Evolutionary conservation across 495 filamentous ascomycete species (phyloP).

Genomic region (Oidiodendron maius): DNA sequence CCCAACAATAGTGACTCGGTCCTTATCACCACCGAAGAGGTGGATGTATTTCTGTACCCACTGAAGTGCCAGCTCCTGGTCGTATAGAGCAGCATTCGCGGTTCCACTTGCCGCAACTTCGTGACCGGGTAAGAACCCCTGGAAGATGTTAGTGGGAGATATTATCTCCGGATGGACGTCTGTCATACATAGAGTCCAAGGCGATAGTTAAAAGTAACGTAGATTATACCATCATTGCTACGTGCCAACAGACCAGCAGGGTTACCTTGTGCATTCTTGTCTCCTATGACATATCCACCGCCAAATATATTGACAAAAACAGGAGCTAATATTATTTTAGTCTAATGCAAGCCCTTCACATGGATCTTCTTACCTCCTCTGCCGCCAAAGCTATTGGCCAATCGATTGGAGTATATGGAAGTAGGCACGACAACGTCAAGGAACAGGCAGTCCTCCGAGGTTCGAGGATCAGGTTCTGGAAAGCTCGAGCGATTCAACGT

Average conservation of each 20-base stretch:
- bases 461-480: not conserved
- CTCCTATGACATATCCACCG: slow-evolving; percentile 49
- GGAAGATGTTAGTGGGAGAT: slow-evolving; percentile 7
- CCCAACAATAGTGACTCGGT: slow-evolving; percentile 38
- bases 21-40: slow-evolving; percentile 32
- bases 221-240: slow-evolving; percentile 48
- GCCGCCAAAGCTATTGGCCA: no score
- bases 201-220: slow-evolving; percentile 58
- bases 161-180: not conserved
- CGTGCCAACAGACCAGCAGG: slow-evolving; percentile 39
- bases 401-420: slow-evolving; percentile 31
- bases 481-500: slow-evolving; percentile 5
- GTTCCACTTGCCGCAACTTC: slow-evolving; percentile 43
- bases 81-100: slow-evolving; percentile 59
- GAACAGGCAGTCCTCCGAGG: slow-evolving; percentile 40
- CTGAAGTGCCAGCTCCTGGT: slow-evolving; percentile 63
- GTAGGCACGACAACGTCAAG: slow-evolving; percentile 46
- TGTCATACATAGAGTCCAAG: slow-evolving; percentile 24
- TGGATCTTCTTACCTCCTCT: no score
- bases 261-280: slow-evolving; percentile 39
- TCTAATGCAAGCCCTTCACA: not conserved
- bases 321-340: not conserved
- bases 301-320: not conserved
- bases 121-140: slow-evolving; percentile 51
- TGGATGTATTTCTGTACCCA: slow-evolving; percentile 56